Percentiles rank a stretch among this genome's conserved stretches.
Evolutionary conservation across 371 early-diverging fungal species (phyloP).

Genomic region (Mortierella sp.): DNA sequence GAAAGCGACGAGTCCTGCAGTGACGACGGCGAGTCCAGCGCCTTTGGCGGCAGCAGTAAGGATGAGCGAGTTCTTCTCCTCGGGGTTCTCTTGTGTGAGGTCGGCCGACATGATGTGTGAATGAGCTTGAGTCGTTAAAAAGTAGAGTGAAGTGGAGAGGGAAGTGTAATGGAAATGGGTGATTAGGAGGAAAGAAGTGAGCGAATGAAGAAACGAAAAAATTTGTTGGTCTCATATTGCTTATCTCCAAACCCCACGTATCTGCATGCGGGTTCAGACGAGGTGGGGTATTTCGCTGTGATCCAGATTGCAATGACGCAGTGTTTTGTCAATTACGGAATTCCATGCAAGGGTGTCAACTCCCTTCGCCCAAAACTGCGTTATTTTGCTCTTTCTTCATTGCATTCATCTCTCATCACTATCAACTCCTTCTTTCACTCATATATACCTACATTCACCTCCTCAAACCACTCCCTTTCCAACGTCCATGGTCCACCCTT

Average conservation of each 20-base stretch:
- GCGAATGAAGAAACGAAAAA: not conserved
- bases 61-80: conserved; percentile 39
- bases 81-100: conserved; percentile 20
- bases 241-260: not conserved
- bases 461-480: not conserved
- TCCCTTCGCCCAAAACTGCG: not conserved
- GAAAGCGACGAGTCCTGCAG: conserved; percentile 50
- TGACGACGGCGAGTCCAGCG: conserved; percentile 55
- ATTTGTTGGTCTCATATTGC: not conserved
- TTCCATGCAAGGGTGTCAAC: not conserved
- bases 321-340: not conserved
- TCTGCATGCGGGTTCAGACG: not conserved
- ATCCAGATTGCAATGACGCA: not conserved
- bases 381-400: not conserved
- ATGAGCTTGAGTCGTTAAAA: not conserved
- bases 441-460: not conserved
- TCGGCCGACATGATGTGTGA: conserved; percentile 28
- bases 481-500: conserved; percentile 6
- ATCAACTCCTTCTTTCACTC: not conserved
- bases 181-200: not conserved
- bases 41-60: conserved; percentile 51
- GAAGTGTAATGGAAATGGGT: not conserved
- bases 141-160: not conserved
- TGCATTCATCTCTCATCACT: not conserved
- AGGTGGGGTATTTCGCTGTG: no score